Evolutionary conservation across 179 eudicot species (phyloP), one percentile per base, ranked within the genome.

Genomic region (Beta macrorhiza): DNA sequence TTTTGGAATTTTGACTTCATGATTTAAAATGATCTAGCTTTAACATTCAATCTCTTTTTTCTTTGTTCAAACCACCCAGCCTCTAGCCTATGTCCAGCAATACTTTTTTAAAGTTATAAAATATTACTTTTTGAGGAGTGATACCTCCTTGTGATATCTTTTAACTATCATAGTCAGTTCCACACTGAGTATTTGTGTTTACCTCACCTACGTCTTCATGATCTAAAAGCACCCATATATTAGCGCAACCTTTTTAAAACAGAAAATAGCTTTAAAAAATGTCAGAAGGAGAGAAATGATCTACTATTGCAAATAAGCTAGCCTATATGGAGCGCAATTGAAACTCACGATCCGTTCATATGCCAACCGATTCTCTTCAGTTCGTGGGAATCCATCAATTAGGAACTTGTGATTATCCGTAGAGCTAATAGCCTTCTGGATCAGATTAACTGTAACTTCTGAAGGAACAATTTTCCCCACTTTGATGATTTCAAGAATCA

Each of bases 311-410:
- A 70, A 13, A 70, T 17, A 47, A 20, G 57, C 37, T 58, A 72
- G 58, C 75, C 37, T 4, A 20, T 51, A 59, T 7, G 20, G 68
- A 64, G 37, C 67, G 59, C 42, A 32, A 75, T 32, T 74, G 82
- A 78, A 68, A 89, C 97, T 91, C 90, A 93, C 99, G 76, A 91
- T 90, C 19, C 82, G 87, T 82, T 95, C 99, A 88, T 89, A 93
- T 37, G 97, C 81, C 85, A 87, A 22, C 42, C 97, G 93, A 79
- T 95, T 95, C 87, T 95, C 99, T 82, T 95, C 96, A 71, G 88
- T 90, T 85, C 98, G 86, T 71, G 99, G 99, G 72, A 95, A 95
- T 74, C 99, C 99, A 90, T 95, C 99, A 83, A 95, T 91, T 22
- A 95, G 90, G 78, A 91, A 92, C 85, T 88, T 95, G 79, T 90